These are phyloP conservation scores for Diaporthe longicolla DNA, from an alignment of 2,329 filamentous ascomycete genomes.

Conservation along the genomic window DNA sequence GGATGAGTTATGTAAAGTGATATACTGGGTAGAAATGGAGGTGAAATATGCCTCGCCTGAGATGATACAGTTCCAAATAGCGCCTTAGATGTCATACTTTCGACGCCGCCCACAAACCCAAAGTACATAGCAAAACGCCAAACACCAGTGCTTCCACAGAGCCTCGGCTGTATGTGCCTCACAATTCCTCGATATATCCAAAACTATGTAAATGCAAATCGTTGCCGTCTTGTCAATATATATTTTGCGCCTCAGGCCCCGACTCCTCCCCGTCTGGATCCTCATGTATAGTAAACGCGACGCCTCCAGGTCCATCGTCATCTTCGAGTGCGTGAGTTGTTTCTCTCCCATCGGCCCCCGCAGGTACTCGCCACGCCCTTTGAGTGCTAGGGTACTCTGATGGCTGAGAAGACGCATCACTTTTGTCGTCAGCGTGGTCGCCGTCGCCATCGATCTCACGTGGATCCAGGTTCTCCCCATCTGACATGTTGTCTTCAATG, in stretches of 20 bases:
- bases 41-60: slow-evolving; percentile 19
- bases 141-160: slow-evolving; percentile 31
- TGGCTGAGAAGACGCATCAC: slow-evolving; percentile 64
- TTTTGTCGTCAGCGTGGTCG: slow-evolving; percentile 52
- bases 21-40: slow-evolving; percentile 37
- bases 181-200: slow-evolving; percentile 9
- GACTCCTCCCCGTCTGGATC: slow-evolving; percentile 35
- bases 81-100: slow-evolving; percentile 26
- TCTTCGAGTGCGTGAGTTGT: slow-evolving; percentile 40
- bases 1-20: slow-evolving; percentile 13
- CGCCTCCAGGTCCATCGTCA: slow-evolving; percentile 28
- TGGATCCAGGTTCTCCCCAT: slow-evolving; percentile 68
- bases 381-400: slow-evolving; percentile 70
- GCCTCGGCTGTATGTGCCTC: not conserved
- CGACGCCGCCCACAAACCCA: not conserved
- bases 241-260: slow-evolving; percentile 9
- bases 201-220: not conserved
- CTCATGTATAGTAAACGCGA: slow-evolving; percentile 42
- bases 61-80: slow-evolving; percentile 29
- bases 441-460: slow-evolving; percentile 41
- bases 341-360: slow-evolving; percentile 36
- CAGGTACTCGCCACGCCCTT: slow-evolving; percentile 54
- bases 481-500: slow-evolving; percentile 65
- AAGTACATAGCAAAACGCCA: slow-evolving; percentile 18
- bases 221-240: slow-evolving; percentile 10